phyloP scores from a whole-genome alignment of 768 basidiomycete species.

The Termitomyces sp. region DNA sequence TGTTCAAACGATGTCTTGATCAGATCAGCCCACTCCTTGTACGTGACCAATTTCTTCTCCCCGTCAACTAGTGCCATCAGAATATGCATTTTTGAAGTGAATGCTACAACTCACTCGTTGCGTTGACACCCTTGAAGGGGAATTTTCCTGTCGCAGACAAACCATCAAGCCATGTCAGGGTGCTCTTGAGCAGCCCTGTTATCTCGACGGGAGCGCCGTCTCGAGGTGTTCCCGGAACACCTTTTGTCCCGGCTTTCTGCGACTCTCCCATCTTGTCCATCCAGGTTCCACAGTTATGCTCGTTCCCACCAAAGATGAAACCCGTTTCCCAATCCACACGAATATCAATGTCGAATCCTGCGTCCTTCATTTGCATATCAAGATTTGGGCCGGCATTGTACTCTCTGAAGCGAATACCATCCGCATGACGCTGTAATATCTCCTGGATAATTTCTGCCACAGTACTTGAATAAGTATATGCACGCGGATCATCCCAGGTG shows the following conservation, averaged over 20 bases:
- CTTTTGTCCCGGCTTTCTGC: slow-evolving; percentile 87
- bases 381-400: slow-evolving; percentile 95
- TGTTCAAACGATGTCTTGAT: slow-evolving; percentile 87
- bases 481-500: slow-evolving; percentile 79
- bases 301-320: slow-evolving; percentile 83
- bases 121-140: slow-evolving; percentile 88
- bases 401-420: slow-evolving; percentile 92
- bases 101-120: slow-evolving; percentile 53
- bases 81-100: neutral
- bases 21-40: slow-evolving; percentile 85
- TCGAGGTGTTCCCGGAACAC: slow-evolving; percentile 91
- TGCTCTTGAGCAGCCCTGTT: slow-evolving; percentile 89
- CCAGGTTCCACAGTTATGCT: slow-evolving; percentile 89
- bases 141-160: slow-evolving; percentile 66
- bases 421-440: slow-evolving; percentile 89
- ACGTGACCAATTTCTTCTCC: slow-evolving; percentile 66
- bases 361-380: slow-evolving; percentile 94
- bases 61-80: slow-evolving; percentile 60
- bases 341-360: slow-evolving; percentile 92
- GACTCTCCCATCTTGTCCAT: slow-evolving; percentile 99
- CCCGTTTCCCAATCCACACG: slow-evolving; percentile 96
- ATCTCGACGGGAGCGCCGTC: slow-evolving; percentile 97
- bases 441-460: slow-evolving; percentile 97
- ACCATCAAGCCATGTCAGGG: slow-evolving; percentile 81
- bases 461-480: slow-evolving; percentile 78